These are phyloP conservation scores for Madurella fahalii DNA, from an alignment of 2,329 filamentous ascomycete genomes.

Conservation along the genomic window DNA sequence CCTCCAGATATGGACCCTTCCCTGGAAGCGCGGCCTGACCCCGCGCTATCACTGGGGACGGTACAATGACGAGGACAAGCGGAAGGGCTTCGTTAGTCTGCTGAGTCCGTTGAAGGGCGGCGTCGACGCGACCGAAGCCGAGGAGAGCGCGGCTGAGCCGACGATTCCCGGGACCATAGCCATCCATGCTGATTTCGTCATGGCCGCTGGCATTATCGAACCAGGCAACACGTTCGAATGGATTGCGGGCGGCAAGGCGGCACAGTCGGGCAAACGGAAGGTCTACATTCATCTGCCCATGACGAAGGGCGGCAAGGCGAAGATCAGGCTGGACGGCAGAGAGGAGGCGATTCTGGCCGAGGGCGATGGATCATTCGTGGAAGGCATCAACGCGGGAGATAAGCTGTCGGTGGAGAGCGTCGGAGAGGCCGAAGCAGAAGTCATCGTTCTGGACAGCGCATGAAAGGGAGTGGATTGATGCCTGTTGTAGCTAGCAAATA, in stretches of 20 bases:
- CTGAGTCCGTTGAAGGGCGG: conserved; percentile 71
- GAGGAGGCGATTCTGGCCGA: conserved; percentile 66
- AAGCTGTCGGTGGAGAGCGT: conserved; percentile 62
- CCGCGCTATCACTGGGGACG: conserved; percentile 73
- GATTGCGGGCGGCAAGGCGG: conserved; percentile 60
- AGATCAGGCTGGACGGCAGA: conserved; percentile 62
- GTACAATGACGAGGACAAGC: conserved; percentile 70
- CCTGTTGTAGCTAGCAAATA: too few species aligned
- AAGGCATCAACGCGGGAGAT: conserved; percentile 60
- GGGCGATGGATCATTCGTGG: conserved; percentile 78
- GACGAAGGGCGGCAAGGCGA: conserved; percentile 70
- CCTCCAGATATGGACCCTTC: conserved; percentile 83
- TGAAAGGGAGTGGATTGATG: conserved; percentile 27
- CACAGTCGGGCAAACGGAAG: conserved; percentile 57
- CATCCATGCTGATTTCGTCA: conserved; percentile 78
- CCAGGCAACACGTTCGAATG: conserved; percentile 65
- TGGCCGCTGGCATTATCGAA: conserved; percentile 71
- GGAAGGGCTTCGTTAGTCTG: conserved; percentile 66
- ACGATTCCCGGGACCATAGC: conserved; percentile 66
- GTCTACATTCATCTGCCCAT: conserved; percentile 79
- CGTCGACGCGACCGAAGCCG: conserved; percentile 52
- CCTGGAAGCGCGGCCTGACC: conserved; percentile 67
- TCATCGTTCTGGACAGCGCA: conserved; percentile 63
- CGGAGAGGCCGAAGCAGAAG: conserved; percentile 64
- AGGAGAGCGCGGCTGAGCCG: conserved; percentile 63